Evolutionary conservation across 805 yeast genomes (phyloP), one percentile per base, ranked within the genome.

Genomic region (Candida vartiovaarae): DNA sequence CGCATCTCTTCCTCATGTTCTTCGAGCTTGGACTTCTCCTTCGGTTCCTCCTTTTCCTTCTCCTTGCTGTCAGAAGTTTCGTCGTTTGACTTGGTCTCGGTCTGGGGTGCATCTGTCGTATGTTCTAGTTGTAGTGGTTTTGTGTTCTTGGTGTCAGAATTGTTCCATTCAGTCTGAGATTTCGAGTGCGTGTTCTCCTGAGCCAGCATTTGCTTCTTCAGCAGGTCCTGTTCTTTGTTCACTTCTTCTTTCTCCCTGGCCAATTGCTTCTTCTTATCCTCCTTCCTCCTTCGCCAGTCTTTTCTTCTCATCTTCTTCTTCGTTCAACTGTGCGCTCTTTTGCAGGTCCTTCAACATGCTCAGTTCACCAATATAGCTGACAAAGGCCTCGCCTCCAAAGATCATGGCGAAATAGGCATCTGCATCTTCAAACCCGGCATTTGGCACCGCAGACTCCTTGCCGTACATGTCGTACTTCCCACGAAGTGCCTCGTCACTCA

Each of bases 321-420:
- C 70, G 32, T 66, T 68, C 44, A 76, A 57, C 45, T 76, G 80
- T 47, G 75, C 74, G 38, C 76, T 67, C 60, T 82, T 80, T 34
- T 83, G 75, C 59, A 93, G 66, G 53, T 89, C 95, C 55, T 78
- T 79, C 57, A 93, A 63, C 60, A 90, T 70, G 28, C 89, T 76
- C 48, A 89, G 66, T 60, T 93, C 96, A 5, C 99, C 99, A 54
- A 91, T 86, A 73, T 89, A 82, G 39, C 82, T 81, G 31, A 71
- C 75, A 63, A 90, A 89, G 2, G 93, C 95, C 44, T 84, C 95
- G 39, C 96, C 96, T 37, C 96, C 96, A 63, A 89, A 82, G 46
- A 82, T 81, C 67, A 73, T 73, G 4, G 82, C 71, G 59, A 82
- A 82, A 53, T 80, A 79, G 56, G 82, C 88, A 35, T 76, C 70